These are phyloP conservation scores for Populus ilicifolia DNA, from an alignment of 345 rosid genomes.

Conservation along the genomic window DNA sequence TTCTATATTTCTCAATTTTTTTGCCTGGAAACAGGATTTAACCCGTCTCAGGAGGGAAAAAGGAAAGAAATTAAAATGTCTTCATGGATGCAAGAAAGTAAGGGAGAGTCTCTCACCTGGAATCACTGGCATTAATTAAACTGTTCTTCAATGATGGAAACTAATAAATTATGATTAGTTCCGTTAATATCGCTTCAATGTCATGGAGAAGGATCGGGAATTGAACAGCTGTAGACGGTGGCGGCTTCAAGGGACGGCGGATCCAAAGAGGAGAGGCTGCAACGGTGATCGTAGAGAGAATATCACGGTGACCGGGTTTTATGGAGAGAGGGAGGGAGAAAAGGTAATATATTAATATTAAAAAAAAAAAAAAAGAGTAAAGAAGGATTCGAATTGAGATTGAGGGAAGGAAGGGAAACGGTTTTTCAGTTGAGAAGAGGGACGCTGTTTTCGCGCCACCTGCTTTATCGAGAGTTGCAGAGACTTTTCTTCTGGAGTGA, in stretches of 20 bases:
- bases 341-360: neutral
- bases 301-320: neutral
- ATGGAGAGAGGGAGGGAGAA: neutral
- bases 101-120: slow-evolving; percentile 7
- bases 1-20: neutral
- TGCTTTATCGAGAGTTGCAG: slow-evolving; percentile 7
- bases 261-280: neutral
- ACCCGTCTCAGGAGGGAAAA: neutral
- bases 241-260: neutral
- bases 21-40: neutral
- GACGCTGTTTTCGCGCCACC: slow-evolving; percentile 85
- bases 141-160: neutral
- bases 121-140: neutral
- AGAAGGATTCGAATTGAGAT: neutral
- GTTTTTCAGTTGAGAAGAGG: slow-evolving; percentile 32
- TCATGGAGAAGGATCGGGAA: neutral
- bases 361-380: neutral
- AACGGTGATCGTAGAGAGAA: neutral
- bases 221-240: neutral
- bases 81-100: neutral
- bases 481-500: neutral
- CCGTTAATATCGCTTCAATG: neutral
- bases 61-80: neutral
- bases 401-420: slow-evolving; percentile 11
- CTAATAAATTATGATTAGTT: neutral